These are phyloP conservation scores for Dictyostelium discoideum DNA, from an alignment of 78 protist species.

Conservation along the genomic window DNA sequence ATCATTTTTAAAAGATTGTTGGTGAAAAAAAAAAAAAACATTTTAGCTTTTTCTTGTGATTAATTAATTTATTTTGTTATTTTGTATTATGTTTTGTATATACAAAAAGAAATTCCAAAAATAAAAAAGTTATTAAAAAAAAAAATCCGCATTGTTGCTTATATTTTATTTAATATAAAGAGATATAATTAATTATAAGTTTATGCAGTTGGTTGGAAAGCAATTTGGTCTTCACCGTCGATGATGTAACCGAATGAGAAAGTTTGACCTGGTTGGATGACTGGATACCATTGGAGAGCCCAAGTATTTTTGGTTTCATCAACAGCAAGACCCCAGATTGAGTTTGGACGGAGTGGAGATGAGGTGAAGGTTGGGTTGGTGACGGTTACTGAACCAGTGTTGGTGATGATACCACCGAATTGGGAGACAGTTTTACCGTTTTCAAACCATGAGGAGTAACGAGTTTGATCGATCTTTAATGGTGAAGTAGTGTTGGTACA, in stretches of 20 bases:
- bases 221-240: background rate
- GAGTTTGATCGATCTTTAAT: slow-evolving; percentile 12
- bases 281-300: slow-evolving; percentile 42
- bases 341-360: background rate
- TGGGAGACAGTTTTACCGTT: slow-evolving; percentile 11
- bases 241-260: slow-evolving; percentile 32
- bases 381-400: background rate
- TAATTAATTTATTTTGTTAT: too few species aligned
- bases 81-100: too few species aligned
- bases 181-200: background rate
- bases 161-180: background rate
- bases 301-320: background rate
- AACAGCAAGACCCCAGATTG: slow-evolving; percentile 31
- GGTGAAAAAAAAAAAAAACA: too few species aligned
- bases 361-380: slow-evolving; percentile 33
- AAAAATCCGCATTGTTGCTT: background rate
- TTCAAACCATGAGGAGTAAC: slow-evolving; percentile 2
- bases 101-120: too few species aligned
- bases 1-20: too few species aligned
- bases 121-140: too few species aligned
- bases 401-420: slow-evolving; percentile 8
- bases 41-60: too few species aligned
- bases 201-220: slow-evolving; percentile 14
- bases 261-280: background rate
- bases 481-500: slow-evolving; percentile 24